Base-by-base conservation (phyloP, 2,329 filamentous ascomycete genomes). In the Fulvia fulva region DNA sequence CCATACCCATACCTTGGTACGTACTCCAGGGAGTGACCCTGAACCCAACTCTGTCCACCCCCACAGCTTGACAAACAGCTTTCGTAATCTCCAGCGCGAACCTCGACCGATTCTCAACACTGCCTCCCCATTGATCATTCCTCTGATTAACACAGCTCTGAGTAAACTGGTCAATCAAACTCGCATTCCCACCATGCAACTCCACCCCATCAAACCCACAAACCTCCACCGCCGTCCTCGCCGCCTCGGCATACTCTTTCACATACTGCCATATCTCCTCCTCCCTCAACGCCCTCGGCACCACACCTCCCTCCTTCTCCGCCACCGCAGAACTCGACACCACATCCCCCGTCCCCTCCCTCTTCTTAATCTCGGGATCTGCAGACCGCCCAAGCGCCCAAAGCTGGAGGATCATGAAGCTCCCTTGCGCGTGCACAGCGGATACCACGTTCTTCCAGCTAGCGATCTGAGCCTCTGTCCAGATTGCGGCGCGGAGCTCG, bases 161-260 rank as follows among this genome's bases (percentile, higher is more conserved):
- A 14, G 88, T 75, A 70, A 90, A 91, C 64, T 87, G 80, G 57
- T 81, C 80, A 8, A 88, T 70, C 1, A 91, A 76, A 67, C 90
- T 90, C 14, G 69, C 69, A 53, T 71, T 73, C 4, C 68, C 73
- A 32, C 70, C 77, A 61, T 79, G 77, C 12, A 80, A 71, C 60
- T 80, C 87, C 16, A 89, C 79, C 3, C 83, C 83, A 66, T 89
- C 87, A 62, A 85, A 83, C 0, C 82, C 83, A 3, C 81, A 82
- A 12, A 59, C 60, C 45, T 75, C 71, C 7, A 80, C 67, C 1
- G 78, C 76, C 45, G 75, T 75, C 65, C 75, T 75, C 0, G 80
- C 78, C 4, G 75, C 77, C 22, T 70, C 65, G 14, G 74, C 76
- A 54, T 73, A 79, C 12, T 75, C 72, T 5, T 62, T 50, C 23